Base-by-base conservation (phyloP, 106 monocot genomes). In the Alisma plantagoaquatica region DNA sequence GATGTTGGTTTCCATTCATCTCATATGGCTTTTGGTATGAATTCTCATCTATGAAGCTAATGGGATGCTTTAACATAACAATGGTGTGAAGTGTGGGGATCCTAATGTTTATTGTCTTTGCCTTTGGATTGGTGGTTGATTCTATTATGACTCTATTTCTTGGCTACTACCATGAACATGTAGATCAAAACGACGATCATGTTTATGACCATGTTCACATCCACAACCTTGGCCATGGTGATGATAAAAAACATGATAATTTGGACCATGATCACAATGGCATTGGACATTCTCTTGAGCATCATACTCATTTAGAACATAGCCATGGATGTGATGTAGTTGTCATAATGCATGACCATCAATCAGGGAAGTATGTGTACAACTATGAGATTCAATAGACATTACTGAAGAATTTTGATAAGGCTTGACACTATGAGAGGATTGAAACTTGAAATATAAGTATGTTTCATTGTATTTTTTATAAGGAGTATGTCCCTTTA, bases 181-280 rank as follows among this genome's bases (percentile, higher is more conserved):
- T 28, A 8, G 43, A 35, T 29, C 28, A 57, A 18, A 2, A 41
- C 9, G 29, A 41, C 24, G 19, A 27, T 42, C n/a, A 23, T 17
- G 24, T 17, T 9, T 11, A 25, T 23, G 26, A 59, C n/a, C 23
- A 6, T 0, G 30, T 23, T 19, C 54, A 55, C 27, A 30, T 20
- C 23, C 28, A 57, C 38, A 2, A 41, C 9, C 38, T 24, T 41
- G 19, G 43, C 28, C n/a, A 23, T 17, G 24, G 23, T 9, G 23
- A 25, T 23, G 26, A 59, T n/a, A 28, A 44, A 11, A 24, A 45
- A 16, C 17, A 41, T 17, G 27, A 0, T 26, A 31, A 67, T 0
- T 73, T 67, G 16, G 26, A 49, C 20, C 73, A 75, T 15, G 51
- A 63, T 2, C 75, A 79, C 17, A 62, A 50, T 30, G 50, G 20